A percentile compares a stretch with the other conserved stretches of the same genome.
These are phyloP conservation scores for Clavariopsis aquatica DNA, from an alignment of 495 filamentous ascomycete genomes.

Conservation along the genomic window DNA sequence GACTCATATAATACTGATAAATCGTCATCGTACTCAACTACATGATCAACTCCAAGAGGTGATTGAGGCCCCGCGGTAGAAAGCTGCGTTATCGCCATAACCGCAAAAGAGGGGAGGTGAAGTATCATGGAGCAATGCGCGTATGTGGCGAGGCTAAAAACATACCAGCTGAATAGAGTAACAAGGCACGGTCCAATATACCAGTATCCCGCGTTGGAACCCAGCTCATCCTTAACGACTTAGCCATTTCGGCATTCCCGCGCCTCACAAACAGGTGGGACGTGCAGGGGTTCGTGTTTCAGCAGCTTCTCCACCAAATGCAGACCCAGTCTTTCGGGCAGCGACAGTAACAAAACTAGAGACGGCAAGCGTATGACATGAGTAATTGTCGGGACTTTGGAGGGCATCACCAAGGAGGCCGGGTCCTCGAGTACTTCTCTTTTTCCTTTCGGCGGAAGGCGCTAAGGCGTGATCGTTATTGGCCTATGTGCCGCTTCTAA, in stretches of 20 bases:
- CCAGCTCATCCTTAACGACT: neutral
- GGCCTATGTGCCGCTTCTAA: too few relatives aligned
- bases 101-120: neutral
- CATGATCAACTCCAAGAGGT: neutral
- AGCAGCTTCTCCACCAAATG: neutral
- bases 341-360: neutral
- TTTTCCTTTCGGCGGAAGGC: neutral
- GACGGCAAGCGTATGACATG: neutral
- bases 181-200: too few relatives aligned
- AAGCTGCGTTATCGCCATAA: neutral
- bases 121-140: neutral
- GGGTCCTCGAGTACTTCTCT: neutral
- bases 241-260: too few relatives aligned
- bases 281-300: neutral
- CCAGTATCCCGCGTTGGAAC: neutral
- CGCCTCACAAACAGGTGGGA: neutral
- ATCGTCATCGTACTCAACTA: constrained; percentile 11
- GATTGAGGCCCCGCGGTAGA: neutral
- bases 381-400: neutral
- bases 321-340: neutral
- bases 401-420: neutral
- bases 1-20: neutral
- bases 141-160: neutral
- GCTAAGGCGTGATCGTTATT: too few relatives aligned
- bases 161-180: too few relatives aligned